A percentile compares a stretch with the other conserved stretches of the same genome.
Conservation (phyloP, 1,139 yeast genomes). For the Sugiyamaella sp. region DNA sequence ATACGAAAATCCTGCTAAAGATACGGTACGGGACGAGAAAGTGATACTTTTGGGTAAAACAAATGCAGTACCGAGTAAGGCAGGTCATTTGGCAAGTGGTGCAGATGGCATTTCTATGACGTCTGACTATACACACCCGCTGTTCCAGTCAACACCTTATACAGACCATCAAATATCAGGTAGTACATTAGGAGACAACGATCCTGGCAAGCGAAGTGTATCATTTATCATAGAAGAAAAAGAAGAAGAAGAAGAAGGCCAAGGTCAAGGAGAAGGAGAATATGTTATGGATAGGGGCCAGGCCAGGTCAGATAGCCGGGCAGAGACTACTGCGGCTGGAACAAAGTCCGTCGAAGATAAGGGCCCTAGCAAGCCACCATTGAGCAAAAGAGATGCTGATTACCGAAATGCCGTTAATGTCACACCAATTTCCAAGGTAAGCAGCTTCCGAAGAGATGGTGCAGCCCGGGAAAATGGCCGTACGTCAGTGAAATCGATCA, state of each 20-base stretch:
- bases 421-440: conserved; percentile 9
- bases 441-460: neutral
- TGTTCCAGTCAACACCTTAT: conserved; percentile 22
- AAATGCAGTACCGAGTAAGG: neutral
- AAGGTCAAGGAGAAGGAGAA: neutral
- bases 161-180: conserved; percentile 25
- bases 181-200: conserved; percentile 23
- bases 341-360: neutral
- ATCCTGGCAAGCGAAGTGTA: neutral
- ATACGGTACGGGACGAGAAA: neutral
- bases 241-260: neutral
- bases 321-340: neutral
- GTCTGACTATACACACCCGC: conserved; percentile 20
- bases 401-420: conserved; percentile 9
- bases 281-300: neutral
- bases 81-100: neutral
- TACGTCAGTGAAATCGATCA: neutral
- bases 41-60: too few relatives aligned
- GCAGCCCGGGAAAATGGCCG: neutral
- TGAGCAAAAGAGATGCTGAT: conserved; percentile 8
- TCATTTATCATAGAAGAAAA: conserved; percentile 7
- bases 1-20: neutral
- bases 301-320: too few relatives aligned
- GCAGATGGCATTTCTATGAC: neutral
- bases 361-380: neutral